Percentiles rank a stretch among this genome's conserved stretches.
These are phyloP conservation scores for Talaromyces trachyspermus DNA, from an alignment of 495 filamentous ascomycete genomes.

Conservation along the genomic window DNA sequence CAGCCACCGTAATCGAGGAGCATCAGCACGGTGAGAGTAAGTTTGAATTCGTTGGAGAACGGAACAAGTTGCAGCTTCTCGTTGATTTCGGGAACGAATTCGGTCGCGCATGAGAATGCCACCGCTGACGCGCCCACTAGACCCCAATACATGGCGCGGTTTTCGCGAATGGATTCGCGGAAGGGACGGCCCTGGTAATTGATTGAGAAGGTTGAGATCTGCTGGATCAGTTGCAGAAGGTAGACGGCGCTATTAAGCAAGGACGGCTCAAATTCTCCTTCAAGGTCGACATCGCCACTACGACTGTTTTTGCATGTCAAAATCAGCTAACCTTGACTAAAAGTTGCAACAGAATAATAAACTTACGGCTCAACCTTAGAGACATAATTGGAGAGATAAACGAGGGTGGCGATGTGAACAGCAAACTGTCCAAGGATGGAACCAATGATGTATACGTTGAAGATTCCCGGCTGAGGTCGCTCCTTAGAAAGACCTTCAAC, in stretches of 20 bases:
- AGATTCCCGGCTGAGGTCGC: conserved; percentile 96
- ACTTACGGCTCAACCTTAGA: conserved; percentile 74
- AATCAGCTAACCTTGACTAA: conserved; percentile 17
- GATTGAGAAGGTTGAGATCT: conserved; percentile 98
- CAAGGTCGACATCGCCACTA: conserved; percentile 70
- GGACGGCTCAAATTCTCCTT: conserved; percentile 90
- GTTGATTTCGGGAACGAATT: conserved; percentile 94
- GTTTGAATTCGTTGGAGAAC: conserved; percentile 87
- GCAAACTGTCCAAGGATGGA: conserved; percentile 97
- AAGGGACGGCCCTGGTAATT: conserved; percentile 99
- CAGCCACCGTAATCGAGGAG: conserved; percentile 81
- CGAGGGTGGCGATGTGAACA: conserved; percentile 86
- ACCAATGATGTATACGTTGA: conserved; percentile 97
- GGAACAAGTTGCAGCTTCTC: conserved; percentile 86
- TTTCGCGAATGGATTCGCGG: conserved; percentile 90
- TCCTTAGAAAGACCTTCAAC: conserved; percentile 96
- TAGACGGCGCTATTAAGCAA: conserved; percentile 96
- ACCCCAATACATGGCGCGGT: conserved; percentile 96
- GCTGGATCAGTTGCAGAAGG: conserved; percentile 95
- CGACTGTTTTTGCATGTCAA: conserved; percentile 40
- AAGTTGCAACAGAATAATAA: neutral
- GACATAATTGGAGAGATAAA: conserved; percentile 90
- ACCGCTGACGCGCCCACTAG: conserved; percentile 80
- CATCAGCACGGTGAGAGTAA: conserved; percentile 79
- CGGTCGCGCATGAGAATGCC: conserved; percentile 92